Percentiles rank a stretch among this genome's conserved stretches.
Conservation (phyloP, 2,329 filamentous ascomycete genomes). For the Colletotrichum scovillei region DNA sequence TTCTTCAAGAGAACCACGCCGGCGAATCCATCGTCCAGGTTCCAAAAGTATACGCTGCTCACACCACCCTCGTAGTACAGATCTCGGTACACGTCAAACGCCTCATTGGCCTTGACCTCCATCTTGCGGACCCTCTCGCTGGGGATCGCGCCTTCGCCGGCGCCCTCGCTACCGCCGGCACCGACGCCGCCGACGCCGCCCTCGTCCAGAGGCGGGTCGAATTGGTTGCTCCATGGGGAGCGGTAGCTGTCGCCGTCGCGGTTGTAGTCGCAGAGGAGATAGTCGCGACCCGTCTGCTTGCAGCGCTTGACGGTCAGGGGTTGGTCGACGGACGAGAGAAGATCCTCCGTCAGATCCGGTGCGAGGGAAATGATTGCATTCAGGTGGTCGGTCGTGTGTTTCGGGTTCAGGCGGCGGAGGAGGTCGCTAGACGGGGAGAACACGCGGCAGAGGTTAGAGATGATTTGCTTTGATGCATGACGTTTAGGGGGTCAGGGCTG, state of each 20-base stretch:
- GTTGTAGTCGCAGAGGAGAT: constrained; percentile 99
- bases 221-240: constrained; percentile 99
- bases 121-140: constrained; percentile 92
- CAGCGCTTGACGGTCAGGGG: constrained; percentile 89
- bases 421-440: constrained; percentile 77
- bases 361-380: constrained; percentile 88
- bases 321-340: constrained; percentile 97
- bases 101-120: constrained; percentile 94
- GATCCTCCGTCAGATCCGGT: constrained; percentile 94
- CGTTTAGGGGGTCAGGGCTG: constrained; percentile 13
- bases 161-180: constrained; percentile 65
- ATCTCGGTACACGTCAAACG: constrained; percentile 96
- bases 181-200: constrained; percentile 63
- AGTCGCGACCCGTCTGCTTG: constrained; percentile 90
- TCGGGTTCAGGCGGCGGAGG: constrained; percentile 95
- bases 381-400: constrained; percentile 89
- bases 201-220: constrained; percentile 87
- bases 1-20: constrained; percentile 97
- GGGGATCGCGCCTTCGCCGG: constrained; percentile 84
- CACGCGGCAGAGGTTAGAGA: constrained; percentile 16
- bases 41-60: constrained; percentile 98
- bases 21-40: constrained; percentile 96
- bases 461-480: constrained; percentile 12
- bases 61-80: constrained; percentile 97
- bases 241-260: constrained; percentile 98